Base-by-base conservation (phyloP, 1,284 basidiomycete species). In the Tremellales sp. region DNA sequence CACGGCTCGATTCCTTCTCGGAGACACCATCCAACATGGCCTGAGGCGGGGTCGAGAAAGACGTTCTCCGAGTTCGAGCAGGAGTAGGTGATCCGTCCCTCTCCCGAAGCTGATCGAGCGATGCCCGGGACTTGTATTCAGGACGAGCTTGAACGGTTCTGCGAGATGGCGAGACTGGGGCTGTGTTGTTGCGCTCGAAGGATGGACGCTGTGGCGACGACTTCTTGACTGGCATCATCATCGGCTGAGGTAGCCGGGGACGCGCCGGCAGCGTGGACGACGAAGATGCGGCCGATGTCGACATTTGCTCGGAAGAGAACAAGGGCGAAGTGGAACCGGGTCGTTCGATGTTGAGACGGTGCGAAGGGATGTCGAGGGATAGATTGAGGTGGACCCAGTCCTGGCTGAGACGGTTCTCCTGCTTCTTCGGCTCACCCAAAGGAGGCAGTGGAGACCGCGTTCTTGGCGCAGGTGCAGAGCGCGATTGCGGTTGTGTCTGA, bases 351-450 rank as follows among this genome's bases (percentile, higher is more conserved):
- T 21, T 24, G 12, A 12, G 21, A 40, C 17, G 6, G 13, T 22
- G 39, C 15, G 12, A 21, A 22, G 39, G 39, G 21, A 40, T 40
- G 6, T 42, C 43, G 13, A 49, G 42, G 1, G 52, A 43, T 2
- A 45, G 13, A 33, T 48, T 44, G 10, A 65, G 41, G 27, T 63
- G 56, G 10, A 64, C 54, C 61, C 65, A 65, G 40, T 63, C 56
- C 45, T 62, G 58, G 35, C 60, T 63, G 25, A 65, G 31, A 8
- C 64, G 40, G 19, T 54, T 49, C 46, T 60, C 49, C 35, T 51
- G 46, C 40, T 48, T 52, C 45, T 36, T 13, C 33, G 19, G 54
- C 25, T 58, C 48, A 7, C 50, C 48, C 36, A 55, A 47, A 25
- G 47, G 40, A 6, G 43, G 36, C 24, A 44, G 51, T 27, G 13